Base-by-base conservation (phyloP, 345 rosid genomes). In the Camelina laxa region DNA sequence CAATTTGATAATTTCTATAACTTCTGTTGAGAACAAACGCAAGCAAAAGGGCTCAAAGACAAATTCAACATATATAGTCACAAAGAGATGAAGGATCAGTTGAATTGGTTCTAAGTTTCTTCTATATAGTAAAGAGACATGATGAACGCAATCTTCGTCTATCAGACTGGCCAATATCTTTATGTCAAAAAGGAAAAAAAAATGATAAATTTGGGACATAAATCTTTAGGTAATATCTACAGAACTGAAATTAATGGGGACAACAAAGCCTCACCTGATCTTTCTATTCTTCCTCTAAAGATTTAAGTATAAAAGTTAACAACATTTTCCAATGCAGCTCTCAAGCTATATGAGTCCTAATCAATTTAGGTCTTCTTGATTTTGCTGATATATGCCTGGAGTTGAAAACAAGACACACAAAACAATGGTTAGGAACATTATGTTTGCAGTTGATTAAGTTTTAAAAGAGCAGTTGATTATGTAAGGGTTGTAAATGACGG, bases 311-410 rank as follows among this genome's bases (percentile, higher is more conserved):
- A 65, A 33, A 22, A 66, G 17, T 49, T 36, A 2, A 7, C 22
- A 27, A 31, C 45, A 63, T 64, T 53, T 72, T 48, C 22, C 47
- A 48, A 8, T 59, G 56, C 53, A 69, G 30, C 59, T 47, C 51
- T 60, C 15, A 42, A 42, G 45, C 33, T 60, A 11, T 14, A 10
- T 9, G 67, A 56, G 30, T 47, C 41, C 41, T 9, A 17, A 9
- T 24, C 24, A 8, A 39, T 30, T 70, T 71, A 77, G n/a, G 38
- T 71, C 72, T 77, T 77, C 80, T 57, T 77, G 61, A 21, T 59
- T 71, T 77, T 70, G 75, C 72, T 65, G 67, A 77, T 39, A 70
- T 77, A 77, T 33, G 80, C 80, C 76, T 77, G 76, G 35, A 49
- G 16, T 20, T 49, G 12, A 67, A 42, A 22, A 39, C 31, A 68